Conservation (phyloP, 176 grass and related monocot species). For the Hsuehochloa calcarea region DNA sequence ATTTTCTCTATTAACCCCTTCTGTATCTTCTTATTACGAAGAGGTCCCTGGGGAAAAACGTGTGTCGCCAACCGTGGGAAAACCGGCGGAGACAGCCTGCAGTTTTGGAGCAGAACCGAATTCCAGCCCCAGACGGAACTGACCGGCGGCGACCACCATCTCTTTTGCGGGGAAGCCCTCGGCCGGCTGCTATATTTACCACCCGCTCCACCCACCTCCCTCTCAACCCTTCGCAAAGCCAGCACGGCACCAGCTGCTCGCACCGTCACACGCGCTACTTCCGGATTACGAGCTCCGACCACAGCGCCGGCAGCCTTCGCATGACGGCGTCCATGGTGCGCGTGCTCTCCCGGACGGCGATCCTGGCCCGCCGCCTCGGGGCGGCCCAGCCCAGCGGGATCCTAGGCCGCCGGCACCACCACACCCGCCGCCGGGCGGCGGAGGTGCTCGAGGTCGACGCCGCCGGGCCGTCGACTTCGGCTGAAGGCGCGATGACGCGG, state of each 20-base stretch:
- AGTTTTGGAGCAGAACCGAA: slow-evolving; percentile 19
- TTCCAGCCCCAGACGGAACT: neutral
- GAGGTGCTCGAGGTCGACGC: slow-evolving; percentile 20
- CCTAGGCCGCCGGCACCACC: slow-evolving; percentile 9
- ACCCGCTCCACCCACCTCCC: neutral
- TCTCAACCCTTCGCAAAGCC: slow-evolving; percentile 21
- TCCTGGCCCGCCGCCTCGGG: slow-evolving; percentile 21
- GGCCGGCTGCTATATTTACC: slow-evolving; percentile 15
- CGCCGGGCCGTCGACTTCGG: neutral
- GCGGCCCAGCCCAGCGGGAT: neutral
- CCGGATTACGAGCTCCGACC: neutral
- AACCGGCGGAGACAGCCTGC: slow-evolving; percentile 15
- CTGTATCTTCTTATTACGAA: neutral
- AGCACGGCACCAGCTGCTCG: slow-evolving; percentile 3
- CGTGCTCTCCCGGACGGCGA: neutral
- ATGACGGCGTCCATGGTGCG: slow-evolving; percentile 25
- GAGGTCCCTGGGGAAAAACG: neutral
- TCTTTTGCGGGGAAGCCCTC: slow-evolving; percentile 10
- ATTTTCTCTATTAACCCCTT: neutral
- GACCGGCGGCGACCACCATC: neutral
- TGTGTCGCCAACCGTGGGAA: neutral
- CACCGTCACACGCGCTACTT: slow-evolving; percentile 5
- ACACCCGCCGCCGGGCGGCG: slow-evolving; percentile 36
- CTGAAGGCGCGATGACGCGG: slow-evolving; percentile 7
- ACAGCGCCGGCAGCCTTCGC: neutral